Evolutionary conservation across 2,329 filamentous ascomycete genomes (phyloP).

Genomic region (Alternaria brassicae): DNA sequence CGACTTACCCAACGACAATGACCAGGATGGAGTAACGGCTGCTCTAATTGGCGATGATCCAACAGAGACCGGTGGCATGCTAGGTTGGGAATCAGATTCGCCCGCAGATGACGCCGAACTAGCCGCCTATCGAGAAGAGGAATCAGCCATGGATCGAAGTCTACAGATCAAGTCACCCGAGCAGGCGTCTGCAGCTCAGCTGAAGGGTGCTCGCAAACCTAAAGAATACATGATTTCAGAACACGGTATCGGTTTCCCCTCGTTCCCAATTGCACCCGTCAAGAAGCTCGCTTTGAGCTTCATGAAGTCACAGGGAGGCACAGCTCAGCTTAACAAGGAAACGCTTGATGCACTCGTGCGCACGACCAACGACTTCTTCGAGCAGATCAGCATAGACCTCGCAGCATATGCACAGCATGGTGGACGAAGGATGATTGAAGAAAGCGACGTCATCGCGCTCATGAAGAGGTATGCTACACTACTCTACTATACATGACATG

Average conservation of each 20-base stretch:
- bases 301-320: constrained; percentile 70
- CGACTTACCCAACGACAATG: constrained; percentile 23
- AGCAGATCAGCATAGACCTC: constrained; percentile 82
- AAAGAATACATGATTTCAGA: constrained; percentile 68
- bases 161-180: constrained; percentile 39
- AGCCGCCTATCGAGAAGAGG: constrained; percentile 45
- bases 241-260: constrained; percentile 77
- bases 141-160: constrained; percentile 45
- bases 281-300: constrained; percentile 76
- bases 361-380: constrained; percentile 90
- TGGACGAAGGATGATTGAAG: constrained; percentile 83
- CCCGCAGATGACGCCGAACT: constrained; percentile 36
- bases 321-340: constrained; percentile 74
- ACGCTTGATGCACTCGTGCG: constrained; percentile 77
- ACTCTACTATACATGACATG: constrained; percentile 24
- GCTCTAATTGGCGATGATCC: constrained; percentile 35
- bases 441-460: constrained; percentile 79
- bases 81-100: constrained; percentile 44
- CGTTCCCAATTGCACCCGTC: constrained; percentile 74
- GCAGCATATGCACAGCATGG: constrained; percentile 82
- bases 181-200: constrained; percentile 19
- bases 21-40: constrained; percentile 30
- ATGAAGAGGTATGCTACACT: constrained; percentile 75
- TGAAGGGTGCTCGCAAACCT: constrained; percentile 37
- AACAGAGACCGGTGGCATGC: constrained; percentile 24